Base-by-base conservation (phyloP, 2,329 filamentous ascomycete genomes). In the Cladosporium oxysporum region DNA sequence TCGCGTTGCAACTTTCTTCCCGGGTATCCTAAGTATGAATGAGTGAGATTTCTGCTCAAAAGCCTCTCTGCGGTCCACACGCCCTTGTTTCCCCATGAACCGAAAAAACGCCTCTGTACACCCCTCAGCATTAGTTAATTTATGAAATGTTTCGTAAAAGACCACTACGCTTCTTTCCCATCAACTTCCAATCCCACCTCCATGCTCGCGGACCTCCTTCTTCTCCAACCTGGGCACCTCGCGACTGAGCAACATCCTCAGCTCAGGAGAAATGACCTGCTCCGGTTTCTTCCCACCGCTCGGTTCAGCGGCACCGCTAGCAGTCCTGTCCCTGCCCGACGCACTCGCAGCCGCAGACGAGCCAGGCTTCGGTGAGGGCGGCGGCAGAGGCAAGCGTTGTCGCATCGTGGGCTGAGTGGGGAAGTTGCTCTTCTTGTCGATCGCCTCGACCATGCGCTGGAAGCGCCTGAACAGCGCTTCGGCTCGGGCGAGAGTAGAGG, bases 381-480 rank as follows among this genome's bases (percentile, higher is more conserved):
- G 71, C 5, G 74, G 74, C 37, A 70, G 66, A 16, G 82, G 78
- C 63, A 82, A 81, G 44, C 85, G 80, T 69, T 85, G 83, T 50
- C 83, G 76, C 4, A 82, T 77, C 41, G 76, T 75, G 6, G 83
- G 81, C 3, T 81, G 76, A 5, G 83, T 80, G 0, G 93, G 93
- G 71, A 97, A 96, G 74, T 91, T 93, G 61, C 90, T 84, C 78
- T 95, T 96, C 80, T 95, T 94, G 78, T 99, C 96, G 41, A 97
- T 90, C 0, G 92, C 91, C 74, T 98, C 92, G 12, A 99, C 90
- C 1, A 92, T 90, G 53, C 93, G 87, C 74, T 96, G 90, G 79
- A 97, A 99, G 59, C 91, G 89, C 69, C 87, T 88, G 83, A 96
- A 99, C 2, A 99, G 86, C 0, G 88, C 86, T 79, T 99, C 95